Evolutionary conservation across 2,329 filamentous ascomycete genomes (phyloP), one percentile per base, ranked within the genome.

Genomic region (Pseudogymnoascus sp.): DNA sequence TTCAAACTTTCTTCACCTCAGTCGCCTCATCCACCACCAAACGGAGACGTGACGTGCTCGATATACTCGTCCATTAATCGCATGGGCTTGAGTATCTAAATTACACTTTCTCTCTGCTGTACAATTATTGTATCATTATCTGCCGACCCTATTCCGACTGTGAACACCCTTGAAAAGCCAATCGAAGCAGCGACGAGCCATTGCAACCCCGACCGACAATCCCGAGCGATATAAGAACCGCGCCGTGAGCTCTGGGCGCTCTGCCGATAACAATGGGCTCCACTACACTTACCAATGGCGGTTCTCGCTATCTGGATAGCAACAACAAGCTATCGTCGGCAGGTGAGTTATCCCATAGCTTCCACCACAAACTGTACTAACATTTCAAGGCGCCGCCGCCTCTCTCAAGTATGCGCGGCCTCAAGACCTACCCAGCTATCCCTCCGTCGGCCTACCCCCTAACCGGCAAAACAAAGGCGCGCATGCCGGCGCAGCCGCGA

Each of bases 401-500:
- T 84, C 81, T 9, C 77, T 92, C 63, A 88, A 85, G 72, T 89
- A 91, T 77, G 89, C 89, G 63, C 81, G 84, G 68, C 83, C 88
- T 44, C 79, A 84, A 69, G 85, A 89, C 67, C 81, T 94, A 21
- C 90, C 90, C 37, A 89, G 87, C 69, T 93, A 81, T 68, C 89
- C 90, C 10, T 85, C 87, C 8, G 72, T 79, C 62, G 87, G 89
- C 37, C 78, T 90, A 41, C 57, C 57, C 4, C 35, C 35, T 2
- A 39, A 15, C n/a, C 26, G 44, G 8, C 71, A 78, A 58, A 76
- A 76, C 62, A 74, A 78, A 54, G 76, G 74, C 41, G 74, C 79
- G 59, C 90, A 89, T 62, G 90, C 89, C 63, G 83, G 87, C 66
- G 84, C 88, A 61, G 91, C 90, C 60, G 89, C 89, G 40, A 83